These are phyloP conservation scores for Sclerotinia subarctica DNA, from an alignment of 2,329 filamentous ascomycete genomes.

Conservation along the genomic window DNA sequence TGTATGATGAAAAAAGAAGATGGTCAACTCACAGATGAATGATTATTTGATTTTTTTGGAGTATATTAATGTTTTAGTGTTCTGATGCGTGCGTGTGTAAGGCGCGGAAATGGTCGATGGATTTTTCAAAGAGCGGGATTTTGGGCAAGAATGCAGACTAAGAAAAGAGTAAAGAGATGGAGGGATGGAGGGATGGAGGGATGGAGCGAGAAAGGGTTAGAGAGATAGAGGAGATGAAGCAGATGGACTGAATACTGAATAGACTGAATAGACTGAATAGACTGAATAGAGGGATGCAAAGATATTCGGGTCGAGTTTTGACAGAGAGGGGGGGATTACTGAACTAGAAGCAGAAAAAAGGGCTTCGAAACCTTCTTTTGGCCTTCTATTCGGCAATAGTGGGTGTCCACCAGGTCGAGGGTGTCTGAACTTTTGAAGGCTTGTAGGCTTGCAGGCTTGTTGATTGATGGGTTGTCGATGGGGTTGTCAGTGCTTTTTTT, in stretches of 20 bases:
- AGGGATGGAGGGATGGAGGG: too few relatives aligned
- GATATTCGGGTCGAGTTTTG: background rate
- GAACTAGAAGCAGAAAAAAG: conserved; percentile 3
- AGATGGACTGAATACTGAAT: too few relatives aligned
- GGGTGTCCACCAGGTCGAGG: background rate
- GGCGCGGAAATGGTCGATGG: background rate
- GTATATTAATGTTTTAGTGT: background rate
- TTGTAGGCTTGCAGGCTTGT: background rate
- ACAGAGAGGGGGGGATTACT: background rate
- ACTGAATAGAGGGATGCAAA: background rate
- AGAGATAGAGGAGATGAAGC: too few relatives aligned
- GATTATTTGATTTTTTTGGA: background rate
- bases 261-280: too few relatives aligned
- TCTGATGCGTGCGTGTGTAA: background rate
- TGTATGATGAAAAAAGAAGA: background rate
- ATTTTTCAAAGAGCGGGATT: background rate
- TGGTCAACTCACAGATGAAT: background rate
- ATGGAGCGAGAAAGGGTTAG: background rate
- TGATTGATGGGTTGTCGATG: background rate
- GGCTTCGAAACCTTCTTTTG: conserved; percentile 19
- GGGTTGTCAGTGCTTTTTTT: background rate
- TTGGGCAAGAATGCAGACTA: background rate
- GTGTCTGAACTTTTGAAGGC: background rate
- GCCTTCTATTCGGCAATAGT: conserved; percentile 21
- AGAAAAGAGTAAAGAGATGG: background rate